Conservation (phyloP, 495 filamentous ascomycete species). For the Rostrohypoxylon terebratum region DNA sequence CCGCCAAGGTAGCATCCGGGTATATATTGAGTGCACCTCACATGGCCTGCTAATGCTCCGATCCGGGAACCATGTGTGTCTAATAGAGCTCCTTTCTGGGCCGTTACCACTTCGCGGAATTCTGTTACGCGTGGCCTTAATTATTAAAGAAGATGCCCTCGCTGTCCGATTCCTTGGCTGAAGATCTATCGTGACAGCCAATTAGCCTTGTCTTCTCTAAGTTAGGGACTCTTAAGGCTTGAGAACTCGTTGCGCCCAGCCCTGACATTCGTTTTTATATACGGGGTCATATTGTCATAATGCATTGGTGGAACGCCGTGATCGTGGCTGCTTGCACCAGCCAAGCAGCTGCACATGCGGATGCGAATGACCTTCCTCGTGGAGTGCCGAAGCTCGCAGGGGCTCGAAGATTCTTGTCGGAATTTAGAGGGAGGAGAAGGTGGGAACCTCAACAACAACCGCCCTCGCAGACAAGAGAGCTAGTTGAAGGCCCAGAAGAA, state of each 20-base stretch:
- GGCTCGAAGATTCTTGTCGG: conserved; percentile 50
- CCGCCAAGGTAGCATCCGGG: conserved; percentile 50
- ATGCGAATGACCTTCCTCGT: conserved; percentile 33
- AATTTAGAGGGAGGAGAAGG: conserved; percentile 48
- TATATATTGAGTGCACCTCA: conserved; percentile 47
- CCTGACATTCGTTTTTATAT: conserved; percentile 34
- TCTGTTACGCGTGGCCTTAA: conserved; percentile 39
- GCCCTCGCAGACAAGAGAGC: conserved; percentile 16
- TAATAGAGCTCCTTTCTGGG: conserved; percentile 20
- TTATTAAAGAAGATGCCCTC: conserved; percentile 18
- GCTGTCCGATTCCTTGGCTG: conserved; percentile 12
- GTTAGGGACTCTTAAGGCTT: neutral
- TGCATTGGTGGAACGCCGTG: conserved; percentile 48
- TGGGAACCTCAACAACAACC: conserved; percentile 37
- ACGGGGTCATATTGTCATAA: conserved; percentile 24
- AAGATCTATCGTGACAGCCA: conserved; percentile 23
- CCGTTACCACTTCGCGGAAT: neutral
- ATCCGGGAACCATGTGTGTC: conserved; percentile 32
- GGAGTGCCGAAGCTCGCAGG: conserved; percentile 51
- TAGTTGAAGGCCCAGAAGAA: conserved; percentile 17
- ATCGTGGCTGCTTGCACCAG: conserved; percentile 46
- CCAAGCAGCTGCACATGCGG: conserved; percentile 47
- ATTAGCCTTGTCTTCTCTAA: neutral
- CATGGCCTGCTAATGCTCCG: conserved; percentile 33
- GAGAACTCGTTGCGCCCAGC: conserved; percentile 18